phyloP scores from a whole-genome alignment of 176 grass and related monocot species.

The Secale cereale region DNA sequence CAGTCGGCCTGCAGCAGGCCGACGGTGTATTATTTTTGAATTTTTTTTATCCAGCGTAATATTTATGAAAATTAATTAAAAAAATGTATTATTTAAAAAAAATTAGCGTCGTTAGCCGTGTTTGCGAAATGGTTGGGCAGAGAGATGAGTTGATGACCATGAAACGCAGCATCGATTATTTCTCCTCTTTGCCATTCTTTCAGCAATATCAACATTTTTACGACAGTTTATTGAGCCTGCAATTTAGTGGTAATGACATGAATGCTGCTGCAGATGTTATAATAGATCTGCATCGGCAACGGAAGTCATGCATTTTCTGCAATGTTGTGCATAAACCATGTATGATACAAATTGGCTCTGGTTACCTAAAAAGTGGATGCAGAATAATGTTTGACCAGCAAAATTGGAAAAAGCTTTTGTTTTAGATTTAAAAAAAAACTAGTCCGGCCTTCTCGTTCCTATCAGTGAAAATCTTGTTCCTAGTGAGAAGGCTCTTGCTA shows the following conservation, averaged over 20 bases:
- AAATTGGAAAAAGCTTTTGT: constrained; percentile 56
- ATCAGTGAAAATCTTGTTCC: constrained; percentile 47
- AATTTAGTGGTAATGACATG: constrained; percentile 78
- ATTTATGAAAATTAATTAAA: too few species aligned
- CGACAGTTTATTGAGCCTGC: constrained; percentile 65
- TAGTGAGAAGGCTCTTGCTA: constrained; percentile 70
- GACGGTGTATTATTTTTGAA: too few species aligned
- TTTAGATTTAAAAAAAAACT: constrained; percentile 34
- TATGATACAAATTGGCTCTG: constrained; percentile 64
- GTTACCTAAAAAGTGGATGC: constrained; percentile 60
- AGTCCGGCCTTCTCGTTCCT: constrained; percentile 37
- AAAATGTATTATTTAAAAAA: too few species aligned
- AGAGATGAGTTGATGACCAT: constrained; percentile 59
- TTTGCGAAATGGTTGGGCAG: constrained; percentile 69
- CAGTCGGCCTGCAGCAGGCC: too few species aligned
- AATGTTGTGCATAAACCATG: constrained; percentile 37
- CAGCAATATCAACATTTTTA: constrained; percentile 63
- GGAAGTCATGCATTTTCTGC: constrained; percentile 20
- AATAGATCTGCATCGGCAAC: constrained; percentile 49
- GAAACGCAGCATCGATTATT: constrained; percentile 55
- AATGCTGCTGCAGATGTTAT: constrained; percentile 64
- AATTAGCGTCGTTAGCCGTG: constrained; percentile 34
- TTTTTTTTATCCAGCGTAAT: too few species aligned
- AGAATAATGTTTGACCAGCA: constrained; percentile 59
- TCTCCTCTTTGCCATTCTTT: constrained; percentile 34